A percentile compares a stretch with the other conserved stretches of the same genome.
phyloP scores from a whole-genome alignment of 805 yeast species.

The Lipomyces anomalus region DNA sequence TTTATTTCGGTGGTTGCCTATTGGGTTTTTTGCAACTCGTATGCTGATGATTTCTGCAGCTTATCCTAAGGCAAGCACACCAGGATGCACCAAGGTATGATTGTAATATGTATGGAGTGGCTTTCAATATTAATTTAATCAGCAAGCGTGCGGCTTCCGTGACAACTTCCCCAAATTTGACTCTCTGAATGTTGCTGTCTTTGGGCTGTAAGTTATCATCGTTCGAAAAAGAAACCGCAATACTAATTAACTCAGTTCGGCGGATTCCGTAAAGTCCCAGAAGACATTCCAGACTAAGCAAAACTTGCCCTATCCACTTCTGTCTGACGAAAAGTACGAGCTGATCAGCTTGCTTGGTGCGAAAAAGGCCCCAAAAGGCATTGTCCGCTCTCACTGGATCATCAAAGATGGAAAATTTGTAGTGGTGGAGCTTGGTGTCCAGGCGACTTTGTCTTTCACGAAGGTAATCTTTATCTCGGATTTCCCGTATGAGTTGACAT shows the following conservation, averaged over 20 bases:
- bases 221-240: no score
- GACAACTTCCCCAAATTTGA: slow-evolving; percentile 52
- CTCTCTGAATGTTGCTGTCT: slow-evolving; percentile 50
- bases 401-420: slow-evolving; percentile 69
- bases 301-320: slow-evolving; percentile 61
- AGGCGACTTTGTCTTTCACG: slow-evolving; percentile 22
- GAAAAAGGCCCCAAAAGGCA: slow-evolving; percentile 68
- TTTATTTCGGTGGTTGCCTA: slow-evolving; percentile 1
- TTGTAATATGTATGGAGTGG: no score
- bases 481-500: background rate
- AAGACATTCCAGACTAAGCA: slow-evolving; percentile 69
- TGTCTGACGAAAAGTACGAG: slow-evolving; percentile 68
- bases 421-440: slow-evolving; percentile 47
- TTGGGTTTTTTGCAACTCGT: slow-evolving; percentile 1
- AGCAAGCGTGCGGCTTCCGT: slow-evolving; percentile 87
- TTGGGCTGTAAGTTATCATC: no score
- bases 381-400: slow-evolving; percentile 87
- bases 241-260: no score
- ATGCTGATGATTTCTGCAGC: slow-evolving; percentile 34
- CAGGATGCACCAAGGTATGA: slow-evolving; percentile 97
- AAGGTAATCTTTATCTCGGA: background rate
- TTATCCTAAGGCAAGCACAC: slow-evolving; percentile 89
- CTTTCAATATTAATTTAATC: no score
- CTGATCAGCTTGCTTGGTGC: slow-evolving; percentile 77
- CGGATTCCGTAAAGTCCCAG: slow-evolving; percentile 77